Evolutionary conservation across 331 rosid species (phyloP).

Genomic region (Arachis monticola): DNA sequence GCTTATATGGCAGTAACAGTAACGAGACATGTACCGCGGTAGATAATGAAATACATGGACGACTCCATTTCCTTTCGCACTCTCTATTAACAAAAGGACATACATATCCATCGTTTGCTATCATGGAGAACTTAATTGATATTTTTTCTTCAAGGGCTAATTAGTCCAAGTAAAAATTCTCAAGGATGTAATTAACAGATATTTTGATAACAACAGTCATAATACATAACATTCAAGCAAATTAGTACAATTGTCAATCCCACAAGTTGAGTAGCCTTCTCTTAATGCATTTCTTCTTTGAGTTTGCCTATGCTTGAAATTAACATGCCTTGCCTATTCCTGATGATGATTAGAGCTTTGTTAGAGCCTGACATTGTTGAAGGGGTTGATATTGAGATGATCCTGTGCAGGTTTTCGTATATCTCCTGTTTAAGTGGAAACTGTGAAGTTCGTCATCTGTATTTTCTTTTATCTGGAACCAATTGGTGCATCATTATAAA

Average conservation of each 20-base stretch:
- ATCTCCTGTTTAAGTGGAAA: not conserved
- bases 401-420: conserved; percentile 17
- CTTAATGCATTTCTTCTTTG: conserved; percentile 2
- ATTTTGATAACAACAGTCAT: conserved; percentile 1
- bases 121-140: too few relatives aligned
- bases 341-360: conserved; percentile 27
- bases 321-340: conserved; percentile 8
- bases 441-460: conserved; percentile 2
- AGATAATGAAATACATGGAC: too few relatives aligned
- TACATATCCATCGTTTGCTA: too few relatives aligned
- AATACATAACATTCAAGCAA: not conserved
- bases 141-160: not conserved
- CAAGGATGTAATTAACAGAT: conserved; percentile 7
- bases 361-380: not conserved
- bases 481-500: conserved; percentile 18
- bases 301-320: conserved; percentile 22
- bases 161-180: not conserved
- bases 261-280: not conserved
- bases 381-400: conserved; percentile 26
- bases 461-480: conserved; percentile 9
- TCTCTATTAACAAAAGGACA: too few relatives aligned
- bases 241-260: conserved; percentile 16
- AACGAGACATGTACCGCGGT: too few relatives aligned
- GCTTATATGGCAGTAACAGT: too few relatives aligned
- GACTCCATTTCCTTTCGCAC: too few relatives aligned